A percentile compares a stretch with the other conserved stretches of the same genome.
phyloP scores from a whole-genome alignment of 108 stramenopile species.

The Stephanodiscus triporus region DNA sequence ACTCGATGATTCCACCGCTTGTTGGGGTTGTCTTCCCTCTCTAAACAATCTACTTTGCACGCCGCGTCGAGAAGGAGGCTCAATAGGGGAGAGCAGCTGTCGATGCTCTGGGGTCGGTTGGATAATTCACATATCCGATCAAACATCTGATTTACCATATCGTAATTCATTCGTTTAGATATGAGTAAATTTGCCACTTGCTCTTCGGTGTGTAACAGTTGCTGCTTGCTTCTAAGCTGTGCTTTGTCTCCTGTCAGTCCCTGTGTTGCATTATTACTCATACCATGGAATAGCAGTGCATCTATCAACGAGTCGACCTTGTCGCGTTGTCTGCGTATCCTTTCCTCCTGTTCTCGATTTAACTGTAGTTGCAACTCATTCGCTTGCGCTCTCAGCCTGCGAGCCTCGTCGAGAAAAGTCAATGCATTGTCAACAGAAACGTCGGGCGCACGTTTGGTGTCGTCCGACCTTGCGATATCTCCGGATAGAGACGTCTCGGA shows the following conservation, averaged over 20 bases:
- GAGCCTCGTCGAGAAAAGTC: constrained; percentile 18
- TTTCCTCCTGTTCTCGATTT: constrained; percentile 45
- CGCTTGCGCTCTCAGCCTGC: constrained; percentile 19
- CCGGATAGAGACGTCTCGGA: not conserved
- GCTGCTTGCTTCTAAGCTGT: constrained; percentile 23
- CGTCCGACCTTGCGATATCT: not conserved
- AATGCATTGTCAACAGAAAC: constrained; percentile 6
- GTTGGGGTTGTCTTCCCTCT: constrained; percentile 79
- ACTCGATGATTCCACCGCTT: constrained; percentile 81
- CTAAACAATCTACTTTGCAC: constrained; percentile 68
- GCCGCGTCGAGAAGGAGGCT: constrained; percentile 68
- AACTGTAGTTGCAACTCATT: constrained; percentile 40
- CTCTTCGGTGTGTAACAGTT: constrained; percentile 70
- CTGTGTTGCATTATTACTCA: constrained; percentile 5
- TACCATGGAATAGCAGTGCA: constrained; percentile 49
- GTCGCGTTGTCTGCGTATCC: constrained; percentile 40
- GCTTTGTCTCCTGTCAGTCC: constrained; percentile 17
- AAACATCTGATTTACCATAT: constrained; percentile 74
- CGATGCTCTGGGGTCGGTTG: constrained; percentile 50
- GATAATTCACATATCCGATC: constrained; percentile 59
- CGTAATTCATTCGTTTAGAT: constrained; percentile 63
- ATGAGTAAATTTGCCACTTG: constrained; percentile 53
- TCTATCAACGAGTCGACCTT: constrained; percentile 75
- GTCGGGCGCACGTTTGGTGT: not conserved
- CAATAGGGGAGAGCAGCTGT: constrained; percentile 44